Conservation (phyloP, 345 rosid genomes). For the Brassica cretica region DNA sequence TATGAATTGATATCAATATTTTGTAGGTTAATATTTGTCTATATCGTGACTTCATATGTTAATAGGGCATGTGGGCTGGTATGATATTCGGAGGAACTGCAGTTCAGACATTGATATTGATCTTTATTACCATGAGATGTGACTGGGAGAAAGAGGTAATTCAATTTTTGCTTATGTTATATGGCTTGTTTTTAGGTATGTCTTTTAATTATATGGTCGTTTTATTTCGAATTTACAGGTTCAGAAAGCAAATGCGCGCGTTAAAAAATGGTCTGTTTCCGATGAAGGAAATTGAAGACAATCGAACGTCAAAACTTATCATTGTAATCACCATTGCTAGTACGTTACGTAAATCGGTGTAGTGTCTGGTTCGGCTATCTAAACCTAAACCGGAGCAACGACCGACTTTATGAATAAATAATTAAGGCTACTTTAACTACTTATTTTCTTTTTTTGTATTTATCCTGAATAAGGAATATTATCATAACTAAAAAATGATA, state of each 20-base stretch:
- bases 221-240: slow-evolving; percentile 11
- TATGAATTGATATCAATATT: not conserved
- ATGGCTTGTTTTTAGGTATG: not conserved
- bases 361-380: not conserved
- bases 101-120: slow-evolving; percentile 55
- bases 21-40: not conserved
- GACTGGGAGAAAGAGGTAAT: slow-evolving; percentile 64
- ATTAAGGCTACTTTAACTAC: not conserved
- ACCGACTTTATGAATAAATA: not conserved
- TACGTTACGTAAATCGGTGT: not conserved
- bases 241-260: slow-evolving; percentile 9
- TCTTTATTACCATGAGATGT: slow-evolving; percentile 39
- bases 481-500: not conserved
- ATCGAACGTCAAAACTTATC: not conserved
- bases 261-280: not conserved
- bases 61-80: slow-evolving; percentile 73
- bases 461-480: not conserved
- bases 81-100: slow-evolving; percentile 72
- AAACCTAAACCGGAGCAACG: not conserved
- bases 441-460: not conserved
- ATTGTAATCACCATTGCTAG: not conserved
- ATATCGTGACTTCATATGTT: not conserved
- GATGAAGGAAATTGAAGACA: not conserved
- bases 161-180: not conserved
- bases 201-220: not conserved